A percentile compares a stretch with the other conserved stretches of the same genome.
Evolutionary conservation across 441 rosid genomes (phyloP).

Genomic region (Arabidopsis lyrata): DNA sequence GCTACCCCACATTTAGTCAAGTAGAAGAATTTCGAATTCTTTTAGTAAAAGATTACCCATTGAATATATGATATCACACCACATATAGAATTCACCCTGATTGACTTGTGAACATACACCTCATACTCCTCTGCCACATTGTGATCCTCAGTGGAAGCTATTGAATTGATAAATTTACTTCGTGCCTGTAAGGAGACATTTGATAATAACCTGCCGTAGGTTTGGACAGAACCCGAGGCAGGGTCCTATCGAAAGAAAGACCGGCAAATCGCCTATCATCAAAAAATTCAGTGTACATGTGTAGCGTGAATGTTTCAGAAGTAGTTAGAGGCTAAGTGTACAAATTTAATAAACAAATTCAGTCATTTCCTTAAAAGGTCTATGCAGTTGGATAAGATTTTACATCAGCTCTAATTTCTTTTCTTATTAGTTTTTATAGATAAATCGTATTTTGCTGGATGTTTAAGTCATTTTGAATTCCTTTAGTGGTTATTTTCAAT

Average conservation of each 20-base stretch:
- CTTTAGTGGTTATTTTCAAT: slow-evolving; percentile 2
- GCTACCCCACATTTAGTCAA: not conserved
- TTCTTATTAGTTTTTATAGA: not conserved
- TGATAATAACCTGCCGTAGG: not conserved
- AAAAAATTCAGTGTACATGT: slow-evolving; percentile 7
- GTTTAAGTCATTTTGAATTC: slow-evolving; percentile 4
- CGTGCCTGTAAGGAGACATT: not conserved
- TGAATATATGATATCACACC: not conserved
- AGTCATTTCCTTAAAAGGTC: not conserved
- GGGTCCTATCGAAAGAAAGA: not conserved
- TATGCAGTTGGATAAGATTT: slow-evolving; percentile 20
- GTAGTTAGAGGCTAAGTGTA: not conserved
- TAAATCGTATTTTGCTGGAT: not conserved
- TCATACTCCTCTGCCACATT: not conserved
- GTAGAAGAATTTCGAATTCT: not conserved
- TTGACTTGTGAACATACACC: not conserved
- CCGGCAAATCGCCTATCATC: not conserved
- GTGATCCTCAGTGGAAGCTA: not conserved
- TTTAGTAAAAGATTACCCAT: not conserved
- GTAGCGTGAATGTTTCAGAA: not conserved
- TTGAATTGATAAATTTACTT: not conserved
- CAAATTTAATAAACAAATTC: not conserved
- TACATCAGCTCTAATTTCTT: not conserved
- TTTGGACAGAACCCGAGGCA: not conserved
- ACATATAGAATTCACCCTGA: not conserved